Base-by-base conservation (phyloP, 2,329 filamentous ascomycete genomes). In the Exserohilum rostratum region DNA sequence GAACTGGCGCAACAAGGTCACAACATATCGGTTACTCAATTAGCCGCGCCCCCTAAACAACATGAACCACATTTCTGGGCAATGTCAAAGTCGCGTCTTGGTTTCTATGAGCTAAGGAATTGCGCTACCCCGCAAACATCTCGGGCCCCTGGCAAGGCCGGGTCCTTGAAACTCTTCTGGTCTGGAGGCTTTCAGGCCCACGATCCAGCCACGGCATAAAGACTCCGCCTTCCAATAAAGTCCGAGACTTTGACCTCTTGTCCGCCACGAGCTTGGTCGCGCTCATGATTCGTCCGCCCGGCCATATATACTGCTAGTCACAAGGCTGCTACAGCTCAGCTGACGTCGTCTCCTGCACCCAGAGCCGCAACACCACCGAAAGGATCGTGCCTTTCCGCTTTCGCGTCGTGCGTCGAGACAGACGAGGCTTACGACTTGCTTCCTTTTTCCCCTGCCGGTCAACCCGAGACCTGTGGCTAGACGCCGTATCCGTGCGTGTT, bases 81-180 rank as follows among this genome's bases (percentile, higher is more conserved):
- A 50, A 27, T 47, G 29, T 20, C 48, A 37, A 40, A 42, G 48
- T 47, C 39, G 43, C 49, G 58, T 53, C 57, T 57, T 58, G 48
- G 61, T 67, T 65, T 67, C 55, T 58, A 57, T 66, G 50, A 68
- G 63, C 68, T 68, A 73, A 69, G 33, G 61, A 62, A 33, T 57
- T 61, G 59, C 57, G 63, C 62, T 73, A 72, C 71, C 71, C 71
- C 70, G 70, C 71, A 70, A 66, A 66, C 42, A 61, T 61, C 57
- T 58, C 57, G 35, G 20, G 12, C 61, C 65, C 67, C 65, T 63
- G 53, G 46, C 40, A 31, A 27, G 30, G 20, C 43, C 45, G 47
- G 29, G 48, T 48, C 35, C 29, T 37, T 44, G 40, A 46, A 53
- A 22, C 51, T 56, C 49, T 53, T 48, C 49, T 57, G 56, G 50